Percentiles rank a stretch among this genome's conserved stretches.
Conservation (phyloP, 305 asterid genomes). For the Vinca major region DNA sequence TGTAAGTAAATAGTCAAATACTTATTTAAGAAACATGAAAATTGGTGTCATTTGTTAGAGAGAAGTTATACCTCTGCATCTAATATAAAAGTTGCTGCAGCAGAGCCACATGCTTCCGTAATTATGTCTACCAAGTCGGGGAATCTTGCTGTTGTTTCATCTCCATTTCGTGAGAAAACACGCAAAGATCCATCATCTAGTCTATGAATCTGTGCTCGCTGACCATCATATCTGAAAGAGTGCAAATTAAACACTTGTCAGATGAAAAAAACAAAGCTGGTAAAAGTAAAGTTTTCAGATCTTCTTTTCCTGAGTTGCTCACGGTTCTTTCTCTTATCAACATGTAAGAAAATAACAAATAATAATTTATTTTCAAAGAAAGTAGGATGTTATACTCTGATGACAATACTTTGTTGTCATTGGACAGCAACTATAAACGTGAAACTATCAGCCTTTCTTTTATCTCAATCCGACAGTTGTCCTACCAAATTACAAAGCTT, state of each 20-base stretch:
- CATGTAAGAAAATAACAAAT: not conserved
- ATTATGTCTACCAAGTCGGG: conserved; percentile 68
- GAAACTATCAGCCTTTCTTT: not conserved
- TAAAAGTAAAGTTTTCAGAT: not conserved
- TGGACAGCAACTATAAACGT: not conserved
- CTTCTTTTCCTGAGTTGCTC: not conserved
- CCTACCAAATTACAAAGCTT: not conserved
- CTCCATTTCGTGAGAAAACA: conserved; percentile 83
- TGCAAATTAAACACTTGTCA: conserved; percentile 1
- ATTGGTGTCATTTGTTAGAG: not conserved
- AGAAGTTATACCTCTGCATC: conserved; percentile 68
- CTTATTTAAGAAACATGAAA: not conserved
- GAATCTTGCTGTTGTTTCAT: conserved; percentile 67
- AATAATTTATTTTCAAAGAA: not conserved
- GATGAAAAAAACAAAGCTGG: not conserved
- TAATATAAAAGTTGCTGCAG: conserved; percentile 49
- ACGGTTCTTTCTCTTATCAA: not conserved
- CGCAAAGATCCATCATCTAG: conserved; percentile 58
- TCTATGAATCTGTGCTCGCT: conserved; percentile 85
- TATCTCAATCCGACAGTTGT: not conserved
- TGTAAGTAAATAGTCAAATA: not conserved
- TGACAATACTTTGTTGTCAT: not conserved
- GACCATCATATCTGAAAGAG: conserved; percentile 81
- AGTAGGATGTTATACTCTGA: not conserved
- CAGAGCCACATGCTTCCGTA: conserved; percentile 38